Conservation (phyloP, 2,329 filamentous ascomycete species). For the Periconia sp. region DNA sequence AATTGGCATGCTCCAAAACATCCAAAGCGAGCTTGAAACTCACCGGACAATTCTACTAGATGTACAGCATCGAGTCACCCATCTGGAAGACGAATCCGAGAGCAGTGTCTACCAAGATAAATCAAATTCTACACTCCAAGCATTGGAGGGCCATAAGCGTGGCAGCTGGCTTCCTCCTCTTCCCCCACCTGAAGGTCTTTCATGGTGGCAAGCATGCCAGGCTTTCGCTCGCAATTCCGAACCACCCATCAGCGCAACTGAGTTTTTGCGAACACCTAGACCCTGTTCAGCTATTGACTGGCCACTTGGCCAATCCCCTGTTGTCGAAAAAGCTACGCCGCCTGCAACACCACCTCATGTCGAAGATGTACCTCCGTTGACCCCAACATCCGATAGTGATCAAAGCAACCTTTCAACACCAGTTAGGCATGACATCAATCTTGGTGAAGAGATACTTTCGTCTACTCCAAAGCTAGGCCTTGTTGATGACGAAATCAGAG, state of each 20-base stretch:
- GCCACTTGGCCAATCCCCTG: constrained; percentile 16
- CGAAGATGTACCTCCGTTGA: constrained; percentile 21
- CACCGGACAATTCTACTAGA: constrained; percentile 30
- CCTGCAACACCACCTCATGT: constrained; percentile 20
- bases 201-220: constrained; percentile 32
- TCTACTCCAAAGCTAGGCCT: constrained; percentile 6
- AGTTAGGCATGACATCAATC: constrained; percentile 5
- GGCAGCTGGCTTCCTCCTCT: constrained; percentile 10
- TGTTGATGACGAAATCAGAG: constrained; percentile 24
- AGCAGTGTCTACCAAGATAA: constrained; percentile 9
- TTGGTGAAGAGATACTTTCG: constrained; percentile 3
- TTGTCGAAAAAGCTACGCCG: constrained; percentile 5
- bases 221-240: constrained; percentile 30
- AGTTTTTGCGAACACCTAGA: constrained; percentile 27
- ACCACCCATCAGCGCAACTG: constrained; percentile 24
- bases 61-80: constrained; percentile 29
- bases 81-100: constrained; percentile 26
- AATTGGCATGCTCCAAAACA: constrained; percentile 30
- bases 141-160: constrained; percentile 9
- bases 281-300: constrained; percentile 30
- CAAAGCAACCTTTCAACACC: constrained; percentile 13
- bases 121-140: constrained; percentile 12
- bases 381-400: constrained; percentile 18
- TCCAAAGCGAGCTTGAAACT: constrained; percentile 27
- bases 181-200: constrained; percentile 14